A percentile compares a stretch with the other conserved stretches of the same genome.
Evolutionary conservation across 345 rosid species (phyloP).

Genomic region (Aethionema arabicum): DNA sequence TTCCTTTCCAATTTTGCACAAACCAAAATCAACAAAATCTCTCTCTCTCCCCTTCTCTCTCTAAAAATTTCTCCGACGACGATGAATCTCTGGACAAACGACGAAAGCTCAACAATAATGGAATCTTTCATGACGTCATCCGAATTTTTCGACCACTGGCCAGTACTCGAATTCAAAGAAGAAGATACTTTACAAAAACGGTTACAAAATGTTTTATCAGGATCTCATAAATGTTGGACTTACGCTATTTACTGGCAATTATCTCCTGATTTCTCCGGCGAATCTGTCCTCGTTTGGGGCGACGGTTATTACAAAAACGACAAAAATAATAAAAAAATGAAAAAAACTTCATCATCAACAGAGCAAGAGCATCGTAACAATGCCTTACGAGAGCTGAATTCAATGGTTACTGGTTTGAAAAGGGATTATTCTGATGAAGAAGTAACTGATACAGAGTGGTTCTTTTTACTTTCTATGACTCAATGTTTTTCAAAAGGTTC

Average conservation of each 20-base stretch:
- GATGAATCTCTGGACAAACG: slow-evolving; percentile 82
- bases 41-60: not conserved
- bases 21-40: too few relatives aligned
- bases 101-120: slow-evolving; percentile 90
- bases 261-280: slow-evolving; percentile 65
- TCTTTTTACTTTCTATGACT: slow-evolving; percentile 92
- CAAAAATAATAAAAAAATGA: slow-evolving; percentile 53
- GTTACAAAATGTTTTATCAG: slow-evolving; percentile 75
- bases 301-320: slow-evolving; percentile 96
- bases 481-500: slow-evolving; percentile 71
- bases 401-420: slow-evolving; percentile 73
- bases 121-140: slow-evolving; percentile 88
- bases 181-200: slow-evolving; percentile 84
- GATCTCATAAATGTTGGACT: slow-evolving; percentile 78
- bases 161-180: slow-evolving; percentile 53
- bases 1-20: too few relatives aligned
- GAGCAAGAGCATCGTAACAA: slow-evolving; percentile 88
- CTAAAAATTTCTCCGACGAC: slow-evolving; percentile 34
- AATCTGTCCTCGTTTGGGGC: slow-evolving; percentile 79
- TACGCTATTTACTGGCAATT: slow-evolving; percentile 99
- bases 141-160: slow-evolving; percentile 74
- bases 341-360: slow-evolving; percentile 37
- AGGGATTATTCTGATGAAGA: slow-evolving; percentile 90
- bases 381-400: slow-evolving; percentile 83
- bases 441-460: slow-evolving; percentile 98